These are phyloP conservation scores for Scedosporium minutisporum DNA, from an alignment of 2,329 filamentous ascomycete species.

Conservation along the genomic window DNA sequence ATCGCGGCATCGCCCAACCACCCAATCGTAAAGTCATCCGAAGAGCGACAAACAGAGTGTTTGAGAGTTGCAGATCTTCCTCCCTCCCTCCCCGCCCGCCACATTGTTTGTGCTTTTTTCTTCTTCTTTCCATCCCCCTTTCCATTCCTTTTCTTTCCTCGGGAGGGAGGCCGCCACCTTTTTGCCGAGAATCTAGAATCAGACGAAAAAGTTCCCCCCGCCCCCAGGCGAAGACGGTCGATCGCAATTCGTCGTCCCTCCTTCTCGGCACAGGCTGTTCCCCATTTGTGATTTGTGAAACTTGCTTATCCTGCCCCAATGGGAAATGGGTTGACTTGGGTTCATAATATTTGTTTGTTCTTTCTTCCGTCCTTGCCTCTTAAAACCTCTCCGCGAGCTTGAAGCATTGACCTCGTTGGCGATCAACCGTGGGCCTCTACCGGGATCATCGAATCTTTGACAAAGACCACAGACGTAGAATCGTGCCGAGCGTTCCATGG, in stretches of 20 bases:
- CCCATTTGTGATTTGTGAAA: neutral
- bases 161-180: neutral
- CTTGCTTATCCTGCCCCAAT: neutral
- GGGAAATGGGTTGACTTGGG: neutral
- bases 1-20: neutral
- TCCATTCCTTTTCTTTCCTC: neutral
- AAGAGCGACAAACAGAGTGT: neutral
- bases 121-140: neutral
- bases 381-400: neutral
- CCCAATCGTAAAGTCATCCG: neutral
- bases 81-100: too few species aligned
- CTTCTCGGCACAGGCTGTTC: neutral
- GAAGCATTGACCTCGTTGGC: neutral
- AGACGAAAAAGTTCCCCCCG: neutral
- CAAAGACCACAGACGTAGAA: neutral
- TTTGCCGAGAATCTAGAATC: neutral
- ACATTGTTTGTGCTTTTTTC: neutral
- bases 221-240: neutral
- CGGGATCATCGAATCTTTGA: neutral
- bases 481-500: too few species aligned
- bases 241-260: neutral
- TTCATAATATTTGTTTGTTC: neutral
- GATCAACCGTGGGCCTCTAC: neutral
- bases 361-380: neutral
- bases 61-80: too few species aligned